These are phyloP conservation scores for Populus hybrid DNA, from an alignment of 441 rosid genomes.

Conservation along the genomic window DNA sequence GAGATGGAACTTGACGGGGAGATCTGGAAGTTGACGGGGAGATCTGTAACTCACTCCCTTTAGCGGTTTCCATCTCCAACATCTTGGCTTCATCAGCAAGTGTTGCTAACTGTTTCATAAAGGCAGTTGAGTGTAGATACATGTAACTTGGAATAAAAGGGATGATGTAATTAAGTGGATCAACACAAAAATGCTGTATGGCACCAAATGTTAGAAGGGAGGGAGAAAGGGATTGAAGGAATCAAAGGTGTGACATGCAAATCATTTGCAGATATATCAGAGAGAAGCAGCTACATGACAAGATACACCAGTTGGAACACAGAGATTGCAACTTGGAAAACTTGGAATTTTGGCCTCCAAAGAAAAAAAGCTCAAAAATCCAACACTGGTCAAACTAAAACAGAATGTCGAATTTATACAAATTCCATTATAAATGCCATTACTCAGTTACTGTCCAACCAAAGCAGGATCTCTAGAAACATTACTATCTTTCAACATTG, in stretches of 20 bases:
- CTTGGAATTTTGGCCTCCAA: too few relatives aligned
- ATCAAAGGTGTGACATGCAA: not conserved
- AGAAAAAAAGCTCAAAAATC: too few relatives aligned
- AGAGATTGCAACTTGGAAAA: not conserved
- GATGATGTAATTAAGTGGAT: not conserved
- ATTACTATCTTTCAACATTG: not conserved
- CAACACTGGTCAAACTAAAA: not conserved
- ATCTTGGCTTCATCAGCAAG: constrained; percentile 55
- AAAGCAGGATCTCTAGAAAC: not conserved
- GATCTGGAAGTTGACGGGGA: constrained; percentile 23
- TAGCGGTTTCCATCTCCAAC: constrained; percentile 48
- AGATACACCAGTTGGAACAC: not conserved
- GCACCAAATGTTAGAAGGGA: not conserved
- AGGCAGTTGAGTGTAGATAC: not conserved
- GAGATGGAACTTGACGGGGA: constrained; percentile 27
- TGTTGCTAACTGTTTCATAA: constrained; percentile 49
- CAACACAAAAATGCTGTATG: not conserved
- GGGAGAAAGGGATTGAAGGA: not conserved
- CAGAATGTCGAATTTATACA: not conserved
- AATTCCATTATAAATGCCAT: not conserved
- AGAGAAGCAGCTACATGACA: not conserved
- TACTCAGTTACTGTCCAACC: not conserved
- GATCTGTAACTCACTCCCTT: constrained; percentile 37
- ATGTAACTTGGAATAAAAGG: not conserved
- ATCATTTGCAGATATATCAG: not conserved